Evolutionary conservation across 2,329 filamentous ascomycete species (phyloP).

Genomic region (Atkinsonella hypoxylon): DNA sequence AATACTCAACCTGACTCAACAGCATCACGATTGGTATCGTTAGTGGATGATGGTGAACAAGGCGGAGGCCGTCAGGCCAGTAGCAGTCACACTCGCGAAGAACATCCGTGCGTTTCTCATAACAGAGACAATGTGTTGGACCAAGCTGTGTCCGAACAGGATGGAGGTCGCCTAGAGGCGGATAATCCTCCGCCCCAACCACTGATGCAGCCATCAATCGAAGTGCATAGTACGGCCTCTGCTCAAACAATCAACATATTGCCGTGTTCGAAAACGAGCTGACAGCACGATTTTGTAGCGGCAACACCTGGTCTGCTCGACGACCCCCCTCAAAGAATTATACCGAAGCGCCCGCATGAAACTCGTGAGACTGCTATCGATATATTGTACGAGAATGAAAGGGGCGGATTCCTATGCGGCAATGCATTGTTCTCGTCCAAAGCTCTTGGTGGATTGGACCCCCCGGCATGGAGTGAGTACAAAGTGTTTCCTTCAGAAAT

Average conservation of each 20-base stretch:
- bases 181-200: constrained; percentile 9
- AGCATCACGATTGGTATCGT: constrained; percentile 8
- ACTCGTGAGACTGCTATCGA: constrained; percentile 56
- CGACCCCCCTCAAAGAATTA: constrained; percentile 20
- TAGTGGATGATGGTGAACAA: constrained; percentile 2
- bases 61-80: neutral
- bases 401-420: constrained; percentile 81
- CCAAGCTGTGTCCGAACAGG: constrained; percentile 1
- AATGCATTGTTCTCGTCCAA: constrained; percentile 79
- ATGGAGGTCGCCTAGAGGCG: neutral
- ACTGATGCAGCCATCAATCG: constrained; percentile 19
- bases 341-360: constrained; percentile 20
- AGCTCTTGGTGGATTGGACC: constrained; percentile 77
- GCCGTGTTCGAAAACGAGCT: neutral
- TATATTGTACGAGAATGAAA: constrained; percentile 89
- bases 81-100: neutral
- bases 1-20: constrained; percentile 4
- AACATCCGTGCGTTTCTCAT: neutral
- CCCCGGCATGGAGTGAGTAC: constrained; percentile 59
- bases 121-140: neutral
- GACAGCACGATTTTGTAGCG: constrained; percentile 11
- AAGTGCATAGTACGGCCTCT: constrained; percentile 18
- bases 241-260: neutral
- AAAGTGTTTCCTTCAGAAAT: too few species aligned
- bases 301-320: constrained; percentile 17